phyloP scores from a whole-genome alignment of 139 green algal species.

The Dunaliella sp. region DNA sequence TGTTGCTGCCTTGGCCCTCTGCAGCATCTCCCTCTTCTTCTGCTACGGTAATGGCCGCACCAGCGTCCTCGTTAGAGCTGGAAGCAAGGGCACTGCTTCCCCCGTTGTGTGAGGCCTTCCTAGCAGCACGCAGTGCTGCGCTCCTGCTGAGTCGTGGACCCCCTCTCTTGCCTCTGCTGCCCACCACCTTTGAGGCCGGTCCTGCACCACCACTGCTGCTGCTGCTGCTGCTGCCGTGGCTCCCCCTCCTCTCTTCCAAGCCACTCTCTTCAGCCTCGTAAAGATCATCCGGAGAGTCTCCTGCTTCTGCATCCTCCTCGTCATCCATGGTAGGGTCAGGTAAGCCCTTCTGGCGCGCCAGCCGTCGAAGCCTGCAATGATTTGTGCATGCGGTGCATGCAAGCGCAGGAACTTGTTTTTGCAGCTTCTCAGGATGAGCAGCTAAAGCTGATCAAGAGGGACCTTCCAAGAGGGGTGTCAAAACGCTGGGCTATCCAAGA shows the following conservation, averaged over 20 bases:
- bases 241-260: neutral
- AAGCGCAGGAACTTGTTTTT: too few species aligned
- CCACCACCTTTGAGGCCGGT: too few species aligned
- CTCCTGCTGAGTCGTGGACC: neutral
- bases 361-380: neutral
- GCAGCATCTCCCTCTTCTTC: too few species aligned
- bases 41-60: too few species aligned
- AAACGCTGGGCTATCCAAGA: too few species aligned
- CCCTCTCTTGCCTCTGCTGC: neutral
- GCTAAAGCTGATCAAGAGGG: too few species aligned
- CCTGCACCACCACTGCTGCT: neutral
- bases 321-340: neutral
- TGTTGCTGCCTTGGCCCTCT: too few species aligned
- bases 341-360: neutral
- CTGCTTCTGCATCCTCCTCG: neutral
- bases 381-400: too few species aligned
- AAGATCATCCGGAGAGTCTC: neutral
- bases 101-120: neutral
- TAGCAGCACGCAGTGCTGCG: neutral
- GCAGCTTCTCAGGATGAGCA: too few species aligned
- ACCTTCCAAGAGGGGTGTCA: too few species aligned
- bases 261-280: neutral
- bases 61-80: too few species aligned
- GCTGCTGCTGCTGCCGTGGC: neutral
- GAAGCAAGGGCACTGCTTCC: too few species aligned